Evolutionary conservation across 371 early-diverging fungal species (phyloP), one percentile per base, ranked within the genome.

Genomic region (Capniomyces stellatus): DNA sequence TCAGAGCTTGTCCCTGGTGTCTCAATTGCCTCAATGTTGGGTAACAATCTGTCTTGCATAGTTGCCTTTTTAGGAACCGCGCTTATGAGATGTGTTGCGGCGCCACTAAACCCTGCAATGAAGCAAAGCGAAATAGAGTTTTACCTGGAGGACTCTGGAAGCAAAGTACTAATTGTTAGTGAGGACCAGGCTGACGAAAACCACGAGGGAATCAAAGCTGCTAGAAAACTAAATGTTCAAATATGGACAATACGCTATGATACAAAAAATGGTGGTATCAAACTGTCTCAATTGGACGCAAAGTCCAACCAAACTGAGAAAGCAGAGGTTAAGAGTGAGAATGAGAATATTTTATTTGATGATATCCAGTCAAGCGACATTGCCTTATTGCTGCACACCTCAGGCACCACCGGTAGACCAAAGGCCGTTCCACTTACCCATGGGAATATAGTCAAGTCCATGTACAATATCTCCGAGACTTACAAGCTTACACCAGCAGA

Each of bases 351-450:
- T 13, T 29, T 2, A 6, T 31, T 41, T 51, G 24, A 6, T 2
- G 43, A 43, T 23, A 75, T 74, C 21, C 56, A 66, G 55, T 72
- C 75, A 2, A 70, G 72, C 25, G 79, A 82, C 47, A 70, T 75
- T 31, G 82, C 85, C n/a, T 67, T 86, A 18, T 62, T 84, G 47
- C 70, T 86, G 52, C 87, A 89, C 59, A 88, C 89, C 2, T 83
- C 83, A 29, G 86, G 86, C 22, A 83, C 85, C 1, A 89, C 88
- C 1, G 86, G 85, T 19, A 56, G 82, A 57, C 88, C 90, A 12
- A 89, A 89, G 70, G 51, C 81, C 57, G 90, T 91, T 24, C 90
- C 89, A 23, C 73, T 91, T 47, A 76, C 84, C n/a, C 89, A 89
- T 57, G 67, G 66, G 35, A 88, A 87, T 63, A 64, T 91, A 29